phyloP scores from a whole-genome alignment of 805 yeast genomes.

The Candida suzukii region DNA sequence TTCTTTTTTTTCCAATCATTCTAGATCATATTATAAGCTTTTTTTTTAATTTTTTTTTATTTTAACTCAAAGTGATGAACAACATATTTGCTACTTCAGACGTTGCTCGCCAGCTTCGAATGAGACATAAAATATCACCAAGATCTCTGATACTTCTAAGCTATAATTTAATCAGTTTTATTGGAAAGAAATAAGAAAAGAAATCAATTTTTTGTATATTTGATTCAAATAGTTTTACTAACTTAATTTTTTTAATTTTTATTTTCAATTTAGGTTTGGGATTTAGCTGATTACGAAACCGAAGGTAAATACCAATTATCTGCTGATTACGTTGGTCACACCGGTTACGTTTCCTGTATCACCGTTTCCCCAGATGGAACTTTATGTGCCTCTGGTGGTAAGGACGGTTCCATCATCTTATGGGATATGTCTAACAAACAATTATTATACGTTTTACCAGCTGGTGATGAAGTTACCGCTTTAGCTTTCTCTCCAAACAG shows the following conservation, averaged over 20 bases:
- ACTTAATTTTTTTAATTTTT: conserved; percentile 4
- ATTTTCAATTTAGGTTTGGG: conserved; percentile 57
- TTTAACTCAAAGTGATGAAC: conserved; percentile 49
- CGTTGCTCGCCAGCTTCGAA: conserved; percentile 58
- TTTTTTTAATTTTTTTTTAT: not conserved
- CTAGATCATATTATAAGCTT: not conserved
- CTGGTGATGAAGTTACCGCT: conserved; percentile 96
- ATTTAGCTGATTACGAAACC: conserved; percentile 1
- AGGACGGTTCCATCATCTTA: conserved; percentile 97
- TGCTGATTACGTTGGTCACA: conserved; percentile 99
- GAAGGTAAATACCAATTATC: conserved; percentile 39
- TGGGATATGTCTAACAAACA: conserved; percentile 90
- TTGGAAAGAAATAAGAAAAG: not conserved
- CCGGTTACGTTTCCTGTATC: conserved; percentile 95
- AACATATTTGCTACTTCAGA: conserved; percentile 99
- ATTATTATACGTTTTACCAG: conserved; percentile 87
- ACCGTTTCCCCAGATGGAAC: conserved; percentile 99
- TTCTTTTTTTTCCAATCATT: not conserved
- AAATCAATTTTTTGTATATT: conserved; percentile 6
- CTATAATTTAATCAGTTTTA: no score
- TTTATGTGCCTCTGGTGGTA: conserved; percentile 98
- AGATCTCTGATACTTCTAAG: conserved; percentile 87
- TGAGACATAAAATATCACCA: conserved; percentile 98
- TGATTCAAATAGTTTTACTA: not conserved
- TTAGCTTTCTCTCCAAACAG: conserved; percentile 99